Percentiles rank a stretch among this genome's conserved stretches.
phyloP scores from a whole-genome alignment of 805 yeast species.

The Naumovozyma baii region DNA sequence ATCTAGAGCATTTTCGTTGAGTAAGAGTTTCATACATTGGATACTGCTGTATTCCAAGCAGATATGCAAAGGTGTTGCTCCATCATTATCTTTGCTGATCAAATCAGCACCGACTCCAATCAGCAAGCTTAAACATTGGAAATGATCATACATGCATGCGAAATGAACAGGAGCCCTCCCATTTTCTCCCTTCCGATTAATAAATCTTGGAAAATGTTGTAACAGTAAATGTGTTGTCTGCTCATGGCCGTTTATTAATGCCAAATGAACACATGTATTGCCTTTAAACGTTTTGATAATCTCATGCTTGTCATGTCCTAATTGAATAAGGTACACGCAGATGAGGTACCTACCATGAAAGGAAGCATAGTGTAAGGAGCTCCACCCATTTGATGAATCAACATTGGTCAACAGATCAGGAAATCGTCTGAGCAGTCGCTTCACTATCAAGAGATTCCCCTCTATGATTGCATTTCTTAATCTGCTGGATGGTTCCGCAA shows the following conservation, averaged over 20 bases:
- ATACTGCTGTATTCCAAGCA: slow-evolving; percentile 65
- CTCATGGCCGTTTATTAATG: slow-evolving; percentile 53
- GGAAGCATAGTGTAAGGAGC: slow-evolving; percentile 73
- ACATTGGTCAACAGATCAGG: slow-evolving; percentile 63
- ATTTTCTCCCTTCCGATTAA: slow-evolving; percentile 38
- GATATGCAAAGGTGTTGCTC: slow-evolving; percentile 76
- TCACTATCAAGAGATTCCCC: slow-evolving; percentile 55
- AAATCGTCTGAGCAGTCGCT: slow-evolving; percentile 53
- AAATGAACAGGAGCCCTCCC: slow-evolving; percentile 63
- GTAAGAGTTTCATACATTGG: slow-evolving; percentile 44
- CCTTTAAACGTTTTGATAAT: slow-evolving; percentile 43
- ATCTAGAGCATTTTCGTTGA: slow-evolving; percentile 37
- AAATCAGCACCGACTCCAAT: slow-evolving; percentile 72
- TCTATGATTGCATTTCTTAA: slow-evolving; percentile 58
- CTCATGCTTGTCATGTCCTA: slow-evolving; percentile 48
- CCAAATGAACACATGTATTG: slow-evolving; percentile 62
- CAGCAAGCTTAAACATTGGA: slow-evolving; percentile 53
- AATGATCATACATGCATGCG: slow-evolving; percentile 50
- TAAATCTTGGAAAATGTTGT: slow-evolving; percentile 48
- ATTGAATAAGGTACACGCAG: slow-evolving; percentile 47
- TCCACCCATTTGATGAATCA: slow-evolving; percentile 71
- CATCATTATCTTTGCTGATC: slow-evolving; percentile 58
- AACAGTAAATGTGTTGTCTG: slow-evolving; percentile 67
- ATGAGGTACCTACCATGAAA: slow-evolving; percentile 60
- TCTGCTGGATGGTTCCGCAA: slow-evolving; percentile 49